Conservation (phyloP, 2,329 filamentous ascomycete genomes). For the Moelleriella libera region DNA sequence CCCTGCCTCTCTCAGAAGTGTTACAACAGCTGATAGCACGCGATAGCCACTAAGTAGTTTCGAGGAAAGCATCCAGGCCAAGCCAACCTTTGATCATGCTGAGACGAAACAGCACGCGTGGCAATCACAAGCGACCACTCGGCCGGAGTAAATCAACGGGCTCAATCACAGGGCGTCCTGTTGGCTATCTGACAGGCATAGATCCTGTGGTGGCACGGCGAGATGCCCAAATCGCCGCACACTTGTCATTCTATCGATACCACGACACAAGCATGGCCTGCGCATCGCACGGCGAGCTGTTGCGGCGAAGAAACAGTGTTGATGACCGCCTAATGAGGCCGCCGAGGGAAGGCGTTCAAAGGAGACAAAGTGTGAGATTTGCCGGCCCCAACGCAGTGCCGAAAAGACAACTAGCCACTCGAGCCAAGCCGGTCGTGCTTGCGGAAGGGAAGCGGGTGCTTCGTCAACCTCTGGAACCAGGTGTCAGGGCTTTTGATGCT, state of each 20-base stretch:
- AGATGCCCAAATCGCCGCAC: slow-evolving; percentile 49
- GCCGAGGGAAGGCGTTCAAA: slow-evolving; percentile 6
- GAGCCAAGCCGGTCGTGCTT: slow-evolving; percentile 9
- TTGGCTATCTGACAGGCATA: slow-evolving; percentile 30
- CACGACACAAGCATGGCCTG: slow-evolving; percentile 8
- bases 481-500: neutral
- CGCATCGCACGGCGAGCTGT: slow-evolving; percentile 8
- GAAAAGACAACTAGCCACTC: slow-evolving; percentile 13
- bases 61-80: no score
- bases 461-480: neutral
- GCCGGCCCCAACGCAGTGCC: slow-evolving; percentile 19
- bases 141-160: slow-evolving; percentile 39
- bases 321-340: slow-evolving; percentile 6
- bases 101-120: slow-evolving; percentile 31
- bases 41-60: neutral
- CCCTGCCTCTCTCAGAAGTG: neutral
- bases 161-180: slow-evolving; percentile 25
- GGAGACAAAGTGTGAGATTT: slow-evolving; percentile 42
- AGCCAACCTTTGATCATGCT: slow-evolving; percentile 23
- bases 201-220: slow-evolving; percentile 33
- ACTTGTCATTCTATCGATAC: slow-evolving; percentile 42
- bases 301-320: slow-evolving; percentile 9
- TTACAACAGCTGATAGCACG: neutral
- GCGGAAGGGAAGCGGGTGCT: neutral
- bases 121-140: slow-evolving; percentile 24